Base-by-base conservation (phyloP, 768 basidiomycete species). In the Scleroderma citrinum region DNA sequence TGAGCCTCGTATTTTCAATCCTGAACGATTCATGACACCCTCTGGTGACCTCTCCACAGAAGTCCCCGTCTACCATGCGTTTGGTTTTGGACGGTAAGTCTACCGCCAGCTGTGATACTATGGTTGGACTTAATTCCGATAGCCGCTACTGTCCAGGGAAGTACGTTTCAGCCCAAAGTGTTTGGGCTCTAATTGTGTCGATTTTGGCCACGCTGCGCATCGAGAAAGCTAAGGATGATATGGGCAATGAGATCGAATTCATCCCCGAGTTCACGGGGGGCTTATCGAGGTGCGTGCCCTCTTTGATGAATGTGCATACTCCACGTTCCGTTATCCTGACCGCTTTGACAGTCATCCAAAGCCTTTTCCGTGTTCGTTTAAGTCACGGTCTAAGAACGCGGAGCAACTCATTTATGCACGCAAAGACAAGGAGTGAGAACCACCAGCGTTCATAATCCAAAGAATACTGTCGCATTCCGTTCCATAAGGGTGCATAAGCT, bases 71-170 rank as follows among this genome's bases (percentile, higher is more conserved):
- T 29, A 32, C 6, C 31, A 45, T 2, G 7, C 19, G 5, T 67
- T 63, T 24, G 53, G 61, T 26, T 65, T 65, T 46, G 63, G 61
- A 42, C 65, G 59, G 63, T 64, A 40, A 6, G 62, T 7, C 16
- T 3, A 19, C 20, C 11, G 5, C 3, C 39, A 35, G 20, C 2
- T 7, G 10, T n/a, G 11, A 23, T 24, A 7, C 1, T 6, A 3
- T 37, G 5, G 11, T 32, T 16, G n/a, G 35, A 16, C 45, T 61
- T 17, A 51, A 24, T 11, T n/a, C 2, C 6, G 30, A 31, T 44
- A 64, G 63, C 10, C 58, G 66, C 13, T 32, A 54, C 16, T 72
- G 70, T 46, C 60, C 72, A 13, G 71, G 73, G n/a, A 54, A 37
- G 23, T 50, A 68, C 23, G 37, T 74, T 2, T 72, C 65, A 14